Conservation (phyloP, 2,329 filamentous ascomycete species). For the Trichophyton benhamiae region DNA sequence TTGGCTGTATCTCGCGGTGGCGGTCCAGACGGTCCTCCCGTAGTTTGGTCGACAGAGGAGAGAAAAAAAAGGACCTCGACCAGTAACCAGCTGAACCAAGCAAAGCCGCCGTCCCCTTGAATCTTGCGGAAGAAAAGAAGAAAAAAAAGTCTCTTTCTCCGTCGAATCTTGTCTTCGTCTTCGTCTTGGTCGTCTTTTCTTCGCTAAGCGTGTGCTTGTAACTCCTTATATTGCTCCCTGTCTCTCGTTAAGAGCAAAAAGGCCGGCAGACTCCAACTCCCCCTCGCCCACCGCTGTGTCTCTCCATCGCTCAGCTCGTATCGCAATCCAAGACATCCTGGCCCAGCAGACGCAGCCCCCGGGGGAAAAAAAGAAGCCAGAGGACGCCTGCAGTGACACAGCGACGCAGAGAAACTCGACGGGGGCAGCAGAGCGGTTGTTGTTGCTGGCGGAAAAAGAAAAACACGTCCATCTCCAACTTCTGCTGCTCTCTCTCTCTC, state of each 20-base stretch:
- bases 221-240: background rate
- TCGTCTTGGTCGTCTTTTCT: background rate
- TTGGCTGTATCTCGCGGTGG: background rate
- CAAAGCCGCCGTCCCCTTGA: too few relatives aligned
- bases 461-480: background rate
- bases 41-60: background rate
- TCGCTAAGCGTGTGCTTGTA: background rate
- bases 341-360: background rate
- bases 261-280: background rate
- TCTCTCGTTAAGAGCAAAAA: background rate
- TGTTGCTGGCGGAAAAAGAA: background rate
- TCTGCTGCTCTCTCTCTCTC: background rate
- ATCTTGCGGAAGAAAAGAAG: background rate
- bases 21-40: background rate
- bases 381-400: background rate
- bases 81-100: too few relatives aligned
- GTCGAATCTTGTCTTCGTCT: too few relatives aligned
- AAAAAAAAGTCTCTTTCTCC: background rate
- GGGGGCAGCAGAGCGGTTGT: background rate
- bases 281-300: background rate
- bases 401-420: background rate
- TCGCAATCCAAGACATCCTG: constrained; percentile 2
- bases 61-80: too few relatives aligned
- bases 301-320: background rate
- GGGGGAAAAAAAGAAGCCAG: background rate